These are phyloP conservation scores for Inonotus hispidus DNA, from an alignment of 1,284 basidiomycete genomes.

Conservation along the genomic window DNA sequence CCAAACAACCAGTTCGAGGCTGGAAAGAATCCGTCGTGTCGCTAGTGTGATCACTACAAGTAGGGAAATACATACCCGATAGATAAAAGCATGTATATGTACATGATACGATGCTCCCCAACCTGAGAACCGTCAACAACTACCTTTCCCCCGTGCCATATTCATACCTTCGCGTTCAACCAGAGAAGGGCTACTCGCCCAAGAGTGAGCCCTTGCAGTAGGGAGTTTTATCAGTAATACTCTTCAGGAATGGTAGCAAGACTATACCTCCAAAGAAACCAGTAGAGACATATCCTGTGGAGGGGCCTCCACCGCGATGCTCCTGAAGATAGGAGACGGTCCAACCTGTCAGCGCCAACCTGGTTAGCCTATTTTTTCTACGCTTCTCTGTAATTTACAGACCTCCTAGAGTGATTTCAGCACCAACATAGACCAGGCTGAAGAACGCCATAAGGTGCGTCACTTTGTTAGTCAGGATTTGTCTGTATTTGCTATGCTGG, in stretches of 20 bases:
- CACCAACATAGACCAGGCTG: constrained; percentile 59
- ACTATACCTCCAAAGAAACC: constrained; percentile 25
- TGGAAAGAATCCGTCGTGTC: constrained; percentile 20
- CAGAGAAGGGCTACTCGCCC: constrained; percentile 6
- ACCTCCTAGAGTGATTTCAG: constrained; percentile 61
- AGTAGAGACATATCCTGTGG: constrained; percentile 24
- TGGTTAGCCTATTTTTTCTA: background rate
- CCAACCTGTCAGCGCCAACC: constrained; percentile 21
- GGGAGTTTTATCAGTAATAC: no score
- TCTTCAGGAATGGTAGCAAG: background rate
- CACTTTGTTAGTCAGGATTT: constrained; percentile 45
- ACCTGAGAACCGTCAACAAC: constrained; percentile 28
- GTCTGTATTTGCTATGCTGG: constrained; percentile 33
- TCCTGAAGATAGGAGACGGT: constrained; percentile 27
- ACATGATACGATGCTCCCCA: constrained; percentile 39
- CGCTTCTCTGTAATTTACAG: background rate
- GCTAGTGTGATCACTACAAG: background rate
- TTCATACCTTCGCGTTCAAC: constrained; percentile 3
- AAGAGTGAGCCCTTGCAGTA: background rate
- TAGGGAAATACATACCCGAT: constrained; percentile 28
- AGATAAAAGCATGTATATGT: constrained; percentile 32
- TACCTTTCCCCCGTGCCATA: background rate
- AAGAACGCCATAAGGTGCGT: constrained; percentile 59
- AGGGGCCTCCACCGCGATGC: constrained; percentile 23
- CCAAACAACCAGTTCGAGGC: constrained; percentile 61